These are phyloP conservation scores for Crithidia acanthocephali DNA, from an alignment of 208 protist genomes.

Conservation along the genomic window DNA sequence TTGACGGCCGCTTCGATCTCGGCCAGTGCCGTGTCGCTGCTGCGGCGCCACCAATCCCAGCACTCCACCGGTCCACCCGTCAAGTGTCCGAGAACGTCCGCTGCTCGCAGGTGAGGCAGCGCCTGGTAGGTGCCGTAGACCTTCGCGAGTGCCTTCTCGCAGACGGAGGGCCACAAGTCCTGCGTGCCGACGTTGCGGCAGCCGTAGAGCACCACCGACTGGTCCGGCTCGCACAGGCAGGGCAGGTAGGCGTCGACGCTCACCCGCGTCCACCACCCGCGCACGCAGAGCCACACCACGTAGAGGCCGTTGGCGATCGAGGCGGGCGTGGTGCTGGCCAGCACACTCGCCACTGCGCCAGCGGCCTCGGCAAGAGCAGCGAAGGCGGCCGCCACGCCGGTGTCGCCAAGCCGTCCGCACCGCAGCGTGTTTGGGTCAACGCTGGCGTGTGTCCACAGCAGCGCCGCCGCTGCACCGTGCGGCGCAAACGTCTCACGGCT, in stretches of 20 bases:
- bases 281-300: conserved; percentile 57
- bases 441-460: conserved; percentile 39
- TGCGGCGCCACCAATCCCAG: conserved; percentile 63
- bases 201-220: conserved; percentile 32
- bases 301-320: conserved; percentile 48
- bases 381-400: conserved; percentile 57
- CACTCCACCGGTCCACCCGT: conserved; percentile 73
- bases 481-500: conserved; percentile 24
- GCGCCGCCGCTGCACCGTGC: conserved; percentile 1
- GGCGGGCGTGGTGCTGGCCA: conserved; percentile 48
- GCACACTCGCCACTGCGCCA: conserved; percentile 46
- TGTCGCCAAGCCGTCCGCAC: conserved; percentile 47
- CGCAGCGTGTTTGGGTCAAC: conserved; percentile 41
- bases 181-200: conserved; percentile 34
- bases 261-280: conserved; percentile 57
- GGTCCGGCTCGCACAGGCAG: conserved; percentile 29
- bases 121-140: conserved; percentile 55
- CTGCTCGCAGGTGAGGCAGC: conserved; percentile 31
- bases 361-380: conserved; percentile 67
- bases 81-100: conserved; percentile 42
- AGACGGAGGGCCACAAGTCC: conserved; percentile 73
- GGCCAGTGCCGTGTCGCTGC: conserved; percentile 33
- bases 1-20: conserved; percentile 63
- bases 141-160: conserved; percentile 87
- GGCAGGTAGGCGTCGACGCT: conserved; percentile 71